These are phyloP conservation scores for Mariannaea elegans DNA, from an alignment of 2,329 filamentous ascomycete species.

Conservation along the genomic window DNA sequence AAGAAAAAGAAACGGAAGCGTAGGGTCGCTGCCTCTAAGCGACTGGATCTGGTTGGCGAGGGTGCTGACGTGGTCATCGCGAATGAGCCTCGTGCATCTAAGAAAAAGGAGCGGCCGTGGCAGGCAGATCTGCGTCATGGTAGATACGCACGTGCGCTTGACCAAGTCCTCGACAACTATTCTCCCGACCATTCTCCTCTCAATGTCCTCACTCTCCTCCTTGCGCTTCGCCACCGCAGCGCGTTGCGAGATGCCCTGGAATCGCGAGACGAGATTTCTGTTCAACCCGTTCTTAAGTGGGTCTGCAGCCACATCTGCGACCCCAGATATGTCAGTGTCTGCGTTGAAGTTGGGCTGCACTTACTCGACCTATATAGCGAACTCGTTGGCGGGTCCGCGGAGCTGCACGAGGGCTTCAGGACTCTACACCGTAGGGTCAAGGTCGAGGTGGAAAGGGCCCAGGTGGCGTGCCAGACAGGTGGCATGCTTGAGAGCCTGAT, in stretches of 20 bases:
- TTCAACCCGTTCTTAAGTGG: constrained; percentile 87
- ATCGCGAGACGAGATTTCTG: constrained; percentile 79
- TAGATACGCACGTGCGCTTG: constrained; percentile 79
- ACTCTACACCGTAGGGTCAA: constrained; percentile 76
- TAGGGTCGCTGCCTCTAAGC: constrained; percentile 53
- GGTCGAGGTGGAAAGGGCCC: constrained; percentile 81
- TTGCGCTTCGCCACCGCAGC: constrained; percentile 86
- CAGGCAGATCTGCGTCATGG: constrained; percentile 83
- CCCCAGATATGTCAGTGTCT: constrained; percentile 81
- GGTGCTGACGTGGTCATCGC: constrained; percentile 90
- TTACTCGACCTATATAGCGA: constrained; percentile 89
- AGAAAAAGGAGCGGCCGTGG: constrained; percentile 77
- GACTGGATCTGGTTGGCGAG: constrained; percentile 84
- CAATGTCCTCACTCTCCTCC: constrained; percentile 78
- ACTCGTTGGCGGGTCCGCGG: constrained; percentile 76
- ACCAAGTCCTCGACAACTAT: constrained; percentile 72
- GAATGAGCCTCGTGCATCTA: constrained; percentile 62
- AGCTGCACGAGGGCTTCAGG: constrained; percentile 76
- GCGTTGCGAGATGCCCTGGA: constrained; percentile 83
- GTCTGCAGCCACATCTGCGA: constrained; percentile 82
- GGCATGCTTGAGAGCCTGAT: constrained; percentile 86
- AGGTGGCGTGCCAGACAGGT: constrained; percentile 81
- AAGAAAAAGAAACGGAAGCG: constrained; percentile 75
- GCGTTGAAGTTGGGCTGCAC: constrained; percentile 83
- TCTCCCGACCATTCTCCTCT: constrained; percentile 65